phyloP scores from a whole-genome alignment of 352 stramenopile genomes.

The Chrysophaeum taylorii region DNA sequence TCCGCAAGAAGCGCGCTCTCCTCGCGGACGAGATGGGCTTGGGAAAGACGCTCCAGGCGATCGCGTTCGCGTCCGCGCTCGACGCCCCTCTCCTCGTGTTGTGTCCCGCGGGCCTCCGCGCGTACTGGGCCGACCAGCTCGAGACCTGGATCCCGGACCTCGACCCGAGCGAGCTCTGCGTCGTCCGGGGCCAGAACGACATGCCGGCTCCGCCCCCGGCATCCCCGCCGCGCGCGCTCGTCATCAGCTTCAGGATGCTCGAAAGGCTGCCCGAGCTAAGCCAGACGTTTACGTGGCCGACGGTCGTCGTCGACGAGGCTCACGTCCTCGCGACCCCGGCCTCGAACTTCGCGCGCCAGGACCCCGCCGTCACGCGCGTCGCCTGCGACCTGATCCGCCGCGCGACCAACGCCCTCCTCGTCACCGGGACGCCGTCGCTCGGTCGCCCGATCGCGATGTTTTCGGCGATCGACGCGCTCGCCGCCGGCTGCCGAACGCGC shows the following conservation, averaged over 20 bases:
- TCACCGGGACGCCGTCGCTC: constrained; percentile 24
- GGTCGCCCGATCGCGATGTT: constrained; percentile 24
- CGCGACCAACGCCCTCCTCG: constrained; percentile 4
- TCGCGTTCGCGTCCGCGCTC: constrained; percentile 13
- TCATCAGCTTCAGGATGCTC: constrained; percentile 24
- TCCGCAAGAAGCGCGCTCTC: background rate
- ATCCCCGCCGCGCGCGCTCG: background rate
- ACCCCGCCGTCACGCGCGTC: background rate
- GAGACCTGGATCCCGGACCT: constrained; percentile 23
- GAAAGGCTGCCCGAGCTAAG: constrained; percentile 4
- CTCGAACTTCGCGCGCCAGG: background rate
- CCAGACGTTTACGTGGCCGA: background rate
- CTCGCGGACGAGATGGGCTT: constrained; percentile 29
- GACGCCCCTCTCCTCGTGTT: constrained; percentile 20
- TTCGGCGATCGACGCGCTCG: constrained; percentile 14
- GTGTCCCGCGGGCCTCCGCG: constrained; percentile 17
- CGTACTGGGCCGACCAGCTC: constrained; percentile 24
- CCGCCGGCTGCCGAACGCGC: constrained; percentile 2
- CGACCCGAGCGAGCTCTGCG: constrained; percentile 9
- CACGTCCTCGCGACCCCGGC: constrained; percentile 19
- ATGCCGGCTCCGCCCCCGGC: background rate
- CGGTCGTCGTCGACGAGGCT: constrained; percentile 21
- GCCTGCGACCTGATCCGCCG: background rate
- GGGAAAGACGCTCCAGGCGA: constrained; percentile 26
- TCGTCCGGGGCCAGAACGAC: background rate